phyloP scores from a whole-genome alignment of 1,284 basidiomycete genomes.

The Ustilago xerochloae region DNA sequence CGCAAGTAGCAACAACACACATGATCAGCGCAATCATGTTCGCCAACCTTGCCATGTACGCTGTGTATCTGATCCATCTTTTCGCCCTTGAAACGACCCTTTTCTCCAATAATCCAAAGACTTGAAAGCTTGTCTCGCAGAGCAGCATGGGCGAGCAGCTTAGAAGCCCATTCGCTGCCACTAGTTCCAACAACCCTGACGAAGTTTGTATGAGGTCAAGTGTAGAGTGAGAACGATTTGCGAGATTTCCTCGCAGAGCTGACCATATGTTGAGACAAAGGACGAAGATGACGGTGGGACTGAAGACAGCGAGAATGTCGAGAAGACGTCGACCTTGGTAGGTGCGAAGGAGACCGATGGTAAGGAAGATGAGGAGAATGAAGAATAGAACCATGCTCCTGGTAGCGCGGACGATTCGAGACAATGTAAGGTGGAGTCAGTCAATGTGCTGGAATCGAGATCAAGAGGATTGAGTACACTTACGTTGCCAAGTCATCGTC shows the following conservation, averaged over 20 bases:
- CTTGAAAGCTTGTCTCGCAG: constrained; percentile 29
- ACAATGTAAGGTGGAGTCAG: background rate
- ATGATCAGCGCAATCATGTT: constrained; percentile 37
- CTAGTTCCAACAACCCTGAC: constrained; percentile 11
- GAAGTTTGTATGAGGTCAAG: background rate
- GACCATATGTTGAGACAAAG: constrained; percentile 20
- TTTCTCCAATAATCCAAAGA: constrained; percentile 35
- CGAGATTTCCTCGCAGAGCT: constrained; percentile 14
- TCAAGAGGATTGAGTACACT: background rate
- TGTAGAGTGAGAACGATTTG: constrained; percentile 9
- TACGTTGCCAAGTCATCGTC: constrained; percentile 38
- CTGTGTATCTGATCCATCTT: constrained; percentile 20
- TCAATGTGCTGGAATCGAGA: background rate
- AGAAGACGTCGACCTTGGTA: constrained; percentile 6
- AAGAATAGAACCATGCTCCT: constrained; percentile 42
- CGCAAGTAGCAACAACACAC: constrained; percentile 22
- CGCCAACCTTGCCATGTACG: constrained; percentile 11
- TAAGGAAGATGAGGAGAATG: constrained; percentile 20
- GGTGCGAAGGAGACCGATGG: constrained; percentile 18
- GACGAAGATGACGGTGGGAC: constrained; percentile 23
- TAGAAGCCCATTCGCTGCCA: constrained; percentile 21
- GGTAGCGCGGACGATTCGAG: background rate
- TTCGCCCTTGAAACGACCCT: constrained; percentile 7
- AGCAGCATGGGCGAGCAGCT: constrained; percentile 31
- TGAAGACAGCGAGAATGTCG: constrained; percentile 24